phyloP scores from a whole-genome alignment of 495 filamentous ascomycete species.

The Xylaria longipes region DNA sequence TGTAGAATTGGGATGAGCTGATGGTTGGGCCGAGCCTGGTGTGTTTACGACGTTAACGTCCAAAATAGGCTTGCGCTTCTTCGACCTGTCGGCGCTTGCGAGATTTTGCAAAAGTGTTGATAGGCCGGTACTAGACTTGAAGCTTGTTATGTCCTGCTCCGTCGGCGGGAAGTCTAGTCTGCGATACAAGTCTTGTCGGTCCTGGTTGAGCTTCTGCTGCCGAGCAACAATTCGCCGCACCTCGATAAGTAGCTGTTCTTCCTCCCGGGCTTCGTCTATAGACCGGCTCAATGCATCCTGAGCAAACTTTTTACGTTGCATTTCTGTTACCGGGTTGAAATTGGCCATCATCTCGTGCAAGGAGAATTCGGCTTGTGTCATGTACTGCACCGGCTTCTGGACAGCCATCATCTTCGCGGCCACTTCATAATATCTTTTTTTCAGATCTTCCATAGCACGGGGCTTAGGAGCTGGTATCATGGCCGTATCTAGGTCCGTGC shows the following conservation, averaged over 20 bases:
- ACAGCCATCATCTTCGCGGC: constrained; percentile 85
- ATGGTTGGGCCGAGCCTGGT: constrained; percentile 40
- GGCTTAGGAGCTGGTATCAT: constrained; percentile 52
- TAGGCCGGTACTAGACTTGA: constrained; percentile 80
- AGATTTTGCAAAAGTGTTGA: constrained; percentile 81
- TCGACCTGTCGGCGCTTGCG: constrained; percentile 78
- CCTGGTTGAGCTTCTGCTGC: constrained; percentile 80
- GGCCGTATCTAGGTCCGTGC: constrained; percentile 48
- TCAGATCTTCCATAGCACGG: constrained; percentile 87
- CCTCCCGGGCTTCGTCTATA: constrained; percentile 87
- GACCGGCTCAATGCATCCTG: constrained; percentile 76
- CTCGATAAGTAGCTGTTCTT: constrained; percentile 85
- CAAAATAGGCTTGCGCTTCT: constrained; percentile 72
- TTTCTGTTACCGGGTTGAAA: constrained; percentile 80
- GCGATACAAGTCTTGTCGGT: constrained; percentile 88
- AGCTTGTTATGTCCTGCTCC: constrained; percentile 69
- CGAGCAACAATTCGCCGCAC: constrained; percentile 86
- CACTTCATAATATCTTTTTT: constrained; percentile 86
- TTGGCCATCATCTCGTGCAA: constrained; percentile 82
- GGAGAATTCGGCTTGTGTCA: constrained; percentile 81
- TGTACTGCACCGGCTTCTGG: constrained; percentile 79
- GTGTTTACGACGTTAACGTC: constrained; percentile 64
- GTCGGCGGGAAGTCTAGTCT: constrained; percentile 81
- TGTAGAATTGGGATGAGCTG: constrained; percentile 41
- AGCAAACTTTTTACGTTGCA: constrained; percentile 81